Base-by-base conservation (phyloP, 352 stramenopile genomes). In the Globisporangium perplexum region DNA sequence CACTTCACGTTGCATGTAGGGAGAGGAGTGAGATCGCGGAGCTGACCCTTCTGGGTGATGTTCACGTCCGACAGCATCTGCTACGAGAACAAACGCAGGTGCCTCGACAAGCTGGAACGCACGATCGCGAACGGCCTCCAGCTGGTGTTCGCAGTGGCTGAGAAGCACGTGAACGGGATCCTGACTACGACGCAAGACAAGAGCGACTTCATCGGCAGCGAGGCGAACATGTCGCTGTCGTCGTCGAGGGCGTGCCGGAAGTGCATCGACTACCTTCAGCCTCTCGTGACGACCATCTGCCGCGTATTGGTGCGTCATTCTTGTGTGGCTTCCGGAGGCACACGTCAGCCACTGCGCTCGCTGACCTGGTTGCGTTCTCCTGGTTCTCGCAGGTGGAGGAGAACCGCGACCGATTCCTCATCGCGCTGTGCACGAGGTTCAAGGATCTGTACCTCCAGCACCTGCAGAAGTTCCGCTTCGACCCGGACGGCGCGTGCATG, bases 401-500 rank as follows among this genome's bases (percentile, higher is more conserved):
- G 43, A 93, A 93, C 50, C 67, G 76, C 23, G 70, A 81, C 14
- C 71, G 62, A 7, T 93, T 91, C 22, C 58, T 93, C 30, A 63
- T 73, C 33, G 65, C 63, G 4, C 60, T 90, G 4, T 63, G 63
- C n/a, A 56, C 52, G 3, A 70, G 60, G 38, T 91, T 93, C 62
- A 88, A 89, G 60, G 77, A 88, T 8, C 46, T 86, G 38, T 89
- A 88, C 60, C 62, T 93, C 31, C 67, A 79, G 48, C 83, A 93
- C 43, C 49, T 93, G 11, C 70, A 81, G 42, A 86, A 85, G 50
- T 91, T 83, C 38, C 74, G 77, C 4, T 93, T 93, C 50, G 83
- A 93, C 41, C 76, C 83, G 6, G 83, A 93, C 51, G 83, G 83
- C 24, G 83, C 83, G 3, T 91, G 80, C 51, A 86, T 91, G 72